Base-by-base conservation (phyloP, 75 land plant species). In the Cunninghamia lanceolata region DNA sequence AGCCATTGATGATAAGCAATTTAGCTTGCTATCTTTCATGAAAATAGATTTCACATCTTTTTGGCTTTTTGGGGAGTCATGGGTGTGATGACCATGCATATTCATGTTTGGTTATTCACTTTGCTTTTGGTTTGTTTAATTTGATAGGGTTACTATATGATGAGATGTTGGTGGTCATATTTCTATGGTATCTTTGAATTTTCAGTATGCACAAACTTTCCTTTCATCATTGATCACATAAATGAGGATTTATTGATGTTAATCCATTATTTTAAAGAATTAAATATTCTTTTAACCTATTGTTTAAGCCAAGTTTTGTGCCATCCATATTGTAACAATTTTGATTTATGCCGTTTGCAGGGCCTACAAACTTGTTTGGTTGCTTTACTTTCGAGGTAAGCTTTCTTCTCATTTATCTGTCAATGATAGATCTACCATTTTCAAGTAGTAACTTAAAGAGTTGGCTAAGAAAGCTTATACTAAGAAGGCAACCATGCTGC, bases 351-450 rank as follows among this genome's bases (percentile, higher is more conserved):
- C 54, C 84, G 74, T 88, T 78, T 85, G 54, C 88, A 98, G 99
- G 96, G 96, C 47, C 86, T 96, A 63, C 98, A 98, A 91, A 95
- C 99, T 36, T 98, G 98, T 86, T 79, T 93, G 87, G 98, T 98
- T 83, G 91, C 98, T 47, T 89, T 98, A 34, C 91, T 98, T 63
- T 94, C 95, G 71, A 90, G 98, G 98, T 98, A 92, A 38, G 83
- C n/a, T 36, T 85, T 82, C 45, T 71, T 47, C 35, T 73, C 38
- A 73, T 73, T 11, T 73, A 13, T 34, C 16, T 73, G 50, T 42
- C n/a, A 42, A n/a, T 43, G 82, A 25, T 80, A 45, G 15, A 43
- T 43, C 0, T 39, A 35, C 25, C 40, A 17, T 77, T 77, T 77
- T 39, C 43, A 25, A 25, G n/a, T 43, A n/a, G 3, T 11, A 13